Base-by-base conservation (phyloP, 371 early-diverging fungal genomes). In the Apophysomyces trapeziformis region DNA sequence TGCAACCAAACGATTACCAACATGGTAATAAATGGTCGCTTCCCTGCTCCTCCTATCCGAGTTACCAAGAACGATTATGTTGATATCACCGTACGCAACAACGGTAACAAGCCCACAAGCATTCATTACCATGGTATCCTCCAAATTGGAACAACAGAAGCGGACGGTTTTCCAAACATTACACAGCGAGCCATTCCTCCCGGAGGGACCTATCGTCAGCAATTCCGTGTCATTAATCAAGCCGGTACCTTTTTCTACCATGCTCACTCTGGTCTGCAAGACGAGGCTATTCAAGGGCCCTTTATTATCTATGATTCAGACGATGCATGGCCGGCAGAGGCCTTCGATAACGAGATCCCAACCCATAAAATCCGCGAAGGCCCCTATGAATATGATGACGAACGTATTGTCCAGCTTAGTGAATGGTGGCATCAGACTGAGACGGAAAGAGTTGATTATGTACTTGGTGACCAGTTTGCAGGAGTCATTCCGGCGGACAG, bases 21-120 rank as follows among this genome's bases (percentile, higher is more conserved):
- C 5, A n/a, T 76, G 2, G 41, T 70, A 2, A 59, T 83, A 58
- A 85, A 86, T 63, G 78, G 74, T 8, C 73, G 75, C 60, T 70
- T 62, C 41, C 84, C 84, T 12, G 82, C 68, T 6, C 85, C 85
- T 36, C 60, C 70, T 0, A 72, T 86, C 6, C 66, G 64, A 18
- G 80, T 74, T 14, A 70, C 69, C 2, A 65, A 57, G 50, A 72
- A 71, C 14, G 84, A 84, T 63, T 38, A 61, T 7, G 61, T 85
- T 21, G 39, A 63, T 14, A 26, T 86, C 35, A 61, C 61, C 11
- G 71, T 85, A 9, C 66, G 45, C 5, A 86, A 86, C 36, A 60
- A 38, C 18, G 39, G n/a, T 21, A 46, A 26, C 60, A 60, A 43
- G 7, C 61, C 18, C 32, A 43, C 46, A n/a, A 60, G 18, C 11